Conservation (phyloP, 179 eudicot genomes). For the Beta lomatogona region DNA sequence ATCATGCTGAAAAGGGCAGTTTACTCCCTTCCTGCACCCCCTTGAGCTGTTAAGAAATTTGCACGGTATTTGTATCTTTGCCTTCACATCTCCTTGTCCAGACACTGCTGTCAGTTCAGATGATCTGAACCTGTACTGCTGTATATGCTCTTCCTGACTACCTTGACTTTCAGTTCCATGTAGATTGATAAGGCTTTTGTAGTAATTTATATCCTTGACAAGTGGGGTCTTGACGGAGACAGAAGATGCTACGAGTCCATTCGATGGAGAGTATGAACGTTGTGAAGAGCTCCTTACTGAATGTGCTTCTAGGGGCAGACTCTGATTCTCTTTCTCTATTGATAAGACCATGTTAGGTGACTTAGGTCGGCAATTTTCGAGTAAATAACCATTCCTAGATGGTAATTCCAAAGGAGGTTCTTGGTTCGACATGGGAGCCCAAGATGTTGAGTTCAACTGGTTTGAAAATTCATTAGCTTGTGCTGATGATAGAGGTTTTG, state of each 20-base stretch:
- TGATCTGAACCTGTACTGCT: conserved; percentile 12
- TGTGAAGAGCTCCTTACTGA: conserved; percentile 5
- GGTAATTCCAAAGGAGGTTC: neutral
- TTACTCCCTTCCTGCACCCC: conserved; percentile 49
- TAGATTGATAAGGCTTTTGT: conserved; percentile 49
- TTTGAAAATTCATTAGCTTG: conserved; percentile 2
- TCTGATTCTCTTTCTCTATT: conserved; percentile 7
- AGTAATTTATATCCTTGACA: conserved; percentile 40
- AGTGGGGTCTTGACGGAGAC: conserved; percentile 24
- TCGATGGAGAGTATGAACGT: conserved; percentile 3
- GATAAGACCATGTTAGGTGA: conserved; percentile 6
- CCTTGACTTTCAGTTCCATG: conserved; percentile 47
- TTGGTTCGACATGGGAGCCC: neutral
- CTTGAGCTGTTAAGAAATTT: conserved; percentile 39
- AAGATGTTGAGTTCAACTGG: neutral
- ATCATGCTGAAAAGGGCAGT: conserved; percentile 50
- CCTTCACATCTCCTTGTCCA: conserved; percentile 14
- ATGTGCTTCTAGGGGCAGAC: neutral
- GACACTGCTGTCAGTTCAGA: conserved; percentile 9
- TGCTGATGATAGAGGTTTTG: neutral
- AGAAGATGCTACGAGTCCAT: conserved; percentile 11
- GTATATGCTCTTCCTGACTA: conserved; percentile 3
- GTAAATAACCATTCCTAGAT: neutral
- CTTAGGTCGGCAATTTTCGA: neutral
- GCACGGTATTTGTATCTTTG: conserved; percentile 39